Evolutionary conservation across 345 rosid species (phyloP), one percentile per base, ranked within the genome.

Genomic region (Viola odorata): DNA sequence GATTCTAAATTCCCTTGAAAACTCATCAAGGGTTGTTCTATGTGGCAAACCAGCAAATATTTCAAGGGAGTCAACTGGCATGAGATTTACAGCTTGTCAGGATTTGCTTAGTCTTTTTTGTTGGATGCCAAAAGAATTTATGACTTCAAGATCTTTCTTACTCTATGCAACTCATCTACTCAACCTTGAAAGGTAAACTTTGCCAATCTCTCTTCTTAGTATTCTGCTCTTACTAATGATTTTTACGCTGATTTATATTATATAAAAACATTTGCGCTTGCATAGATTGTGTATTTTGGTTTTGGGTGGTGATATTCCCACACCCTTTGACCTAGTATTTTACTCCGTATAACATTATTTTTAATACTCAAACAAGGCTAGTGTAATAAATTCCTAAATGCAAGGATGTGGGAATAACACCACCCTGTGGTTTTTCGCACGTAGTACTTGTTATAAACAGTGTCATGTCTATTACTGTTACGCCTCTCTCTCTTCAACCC

Each of bases 91-190:
- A 53, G 75, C 79, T 47, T 89, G 96, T 64, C 81, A 73, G 72
- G 73, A 74, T 70, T 75, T 87, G 74, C 87, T 90, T 65, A 64
- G 65, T 62, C 76, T 88, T 53, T 72, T 90, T 38, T 79, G 84
- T 65, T 76, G 75, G 82, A 83, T 94, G 76, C 97, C 97, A 32
- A 94, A 90, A 79, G 89, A 71, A 61, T 82, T 67, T 69, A 62
- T 86, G 78, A 76, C 56, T 65, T 75, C 75, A 53, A 88, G 70
- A 70, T 86, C 95, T 55, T 72, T 86, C 69, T 73, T 77, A 61
- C 70, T 66, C 54, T 75, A 67, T 76, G 83, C 76, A 62, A 77
- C 73, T 77, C 60, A 40, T 61, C 58, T 88, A 49, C 82, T 94
- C 67, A 79, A 90, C 69, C 75, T 82, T 62, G 99, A 94, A 77